A percentile compares a stretch with the other conserved stretches of the same genome.
These are phyloP conservation scores for Malus sieversii DNA, from an alignment of 306 rosid genomes.

Conservation along the genomic window DNA sequence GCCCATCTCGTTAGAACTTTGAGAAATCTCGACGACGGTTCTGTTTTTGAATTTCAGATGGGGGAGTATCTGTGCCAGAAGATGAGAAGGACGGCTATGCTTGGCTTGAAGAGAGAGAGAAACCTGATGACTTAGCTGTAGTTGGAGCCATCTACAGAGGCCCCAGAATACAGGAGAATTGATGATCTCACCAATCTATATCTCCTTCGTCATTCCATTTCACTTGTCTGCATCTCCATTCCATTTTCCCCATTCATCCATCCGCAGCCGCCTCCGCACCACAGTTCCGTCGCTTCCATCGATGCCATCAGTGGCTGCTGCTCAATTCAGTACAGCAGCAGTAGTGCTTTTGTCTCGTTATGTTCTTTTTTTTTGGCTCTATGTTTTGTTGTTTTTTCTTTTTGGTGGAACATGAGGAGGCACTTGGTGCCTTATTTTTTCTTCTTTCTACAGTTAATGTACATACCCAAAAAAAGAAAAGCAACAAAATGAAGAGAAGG, in stretches of 20 bases:
- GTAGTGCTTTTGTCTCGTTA: conserved; percentile 1
- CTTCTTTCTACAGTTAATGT: conserved; percentile 27
- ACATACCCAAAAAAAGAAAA: conserved; percentile 25
- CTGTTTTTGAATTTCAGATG: conserved; percentile 29
- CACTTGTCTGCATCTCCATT: not conserved
- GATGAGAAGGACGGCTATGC: conserved; percentile 50
- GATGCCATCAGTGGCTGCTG: conserved; percentile 1
- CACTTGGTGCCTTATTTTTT: conserved; percentile 12
- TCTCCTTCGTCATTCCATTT: not conserved
- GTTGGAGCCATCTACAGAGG: conserved; percentile 59
- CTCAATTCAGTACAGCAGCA: conserved; percentile 14
- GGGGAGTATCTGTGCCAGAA: conserved; percentile 49
- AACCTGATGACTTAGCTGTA: conserved; percentile 51
- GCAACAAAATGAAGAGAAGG: conserved; percentile 9
- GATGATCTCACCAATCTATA: conserved; percentile 2
- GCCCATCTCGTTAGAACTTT: not conserved
- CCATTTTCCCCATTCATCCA: not conserved
- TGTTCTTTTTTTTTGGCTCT: not conserved
- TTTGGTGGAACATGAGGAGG: conserved; percentile 26
- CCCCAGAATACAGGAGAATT: conserved; percentile 52
- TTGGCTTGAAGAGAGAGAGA: conserved; percentile 86
- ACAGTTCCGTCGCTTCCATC: not conserved
- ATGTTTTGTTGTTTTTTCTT: not conserved
- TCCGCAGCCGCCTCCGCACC: not conserved
- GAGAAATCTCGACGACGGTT: not conserved